Conservation (phyloP, 192 early-diverging fungal species). For the Coemansia sp. region DNA sequence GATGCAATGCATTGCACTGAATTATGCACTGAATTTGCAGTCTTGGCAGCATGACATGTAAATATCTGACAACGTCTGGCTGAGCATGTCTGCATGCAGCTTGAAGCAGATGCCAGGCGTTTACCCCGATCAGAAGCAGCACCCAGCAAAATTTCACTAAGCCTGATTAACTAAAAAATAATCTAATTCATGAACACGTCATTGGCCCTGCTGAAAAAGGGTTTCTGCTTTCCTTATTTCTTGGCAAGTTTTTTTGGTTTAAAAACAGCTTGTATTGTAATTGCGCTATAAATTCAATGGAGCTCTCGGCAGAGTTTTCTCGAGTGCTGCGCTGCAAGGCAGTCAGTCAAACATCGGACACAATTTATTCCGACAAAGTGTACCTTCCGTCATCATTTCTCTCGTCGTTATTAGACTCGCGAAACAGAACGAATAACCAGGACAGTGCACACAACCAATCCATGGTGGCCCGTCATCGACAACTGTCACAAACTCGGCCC, state of each 20-base stretch:
- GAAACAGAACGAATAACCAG: not conserved
- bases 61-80: no score
- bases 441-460: not conserved
- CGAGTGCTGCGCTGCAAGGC: constrained; percentile 18
- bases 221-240: not conserved
- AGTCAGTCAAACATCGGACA: not conserved
- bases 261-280: not conserved
- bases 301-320: constrained; percentile 7
- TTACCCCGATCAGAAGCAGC: no score
- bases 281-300: constrained; percentile 6
- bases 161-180: not conserved
- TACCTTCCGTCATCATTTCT: constrained; percentile 38
- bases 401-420: constrained; percentile 16
- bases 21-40: no score
- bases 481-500: not conserved
- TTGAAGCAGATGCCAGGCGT: no score
- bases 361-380: constrained; percentile 28
- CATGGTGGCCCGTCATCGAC: not conserved
- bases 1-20: no score
- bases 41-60: no score
- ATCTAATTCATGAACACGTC: not conserved
- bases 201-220: not conserved
- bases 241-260: not conserved
- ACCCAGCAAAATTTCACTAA: not conserved
- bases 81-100: no score